Evolutionary conservation across 2,329 filamentous ascomycete species (phyloP), one percentile per base, ranked within the genome.

Genomic region (Fusarium lyarnte): DNA sequence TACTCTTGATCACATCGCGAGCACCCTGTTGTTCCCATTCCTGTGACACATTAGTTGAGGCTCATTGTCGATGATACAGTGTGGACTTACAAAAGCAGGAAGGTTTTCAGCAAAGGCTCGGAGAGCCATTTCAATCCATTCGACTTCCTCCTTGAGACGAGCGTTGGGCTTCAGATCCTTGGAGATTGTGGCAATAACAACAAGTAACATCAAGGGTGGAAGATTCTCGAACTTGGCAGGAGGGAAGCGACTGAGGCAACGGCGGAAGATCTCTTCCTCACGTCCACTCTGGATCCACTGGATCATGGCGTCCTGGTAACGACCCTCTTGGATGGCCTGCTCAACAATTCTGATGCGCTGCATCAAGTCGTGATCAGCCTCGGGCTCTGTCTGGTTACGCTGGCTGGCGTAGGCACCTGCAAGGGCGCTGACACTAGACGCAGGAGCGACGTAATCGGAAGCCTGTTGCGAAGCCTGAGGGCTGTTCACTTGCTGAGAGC

Each of bases 241-340:
- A 8, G 80, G 79, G 60, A 82, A 82, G 8, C 79, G 77, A 68
- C 81, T 80, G 16, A 84, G 75, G 68, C 82, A 82, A 36, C 80
- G 81, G 36, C 87, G 84, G 79, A 92, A 93, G 57, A 92, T 87
- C 67, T 90, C 88, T 65, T 90, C 86, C 78, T 90, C 87, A 38
- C 88, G 86, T 21, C 86, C 87, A 73, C 87, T 87, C 80, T 93
- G 90, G 62, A 92, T 87, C 90, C 90, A 92, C 67, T 88, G 87
- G 63, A 92, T 86, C 78, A 91, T 86, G 45, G 89, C 91, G 58
- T 88, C 87, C 76, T 92, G 90, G 62, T 87, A 87, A 39, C 88
- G 87, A 27, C 88, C 88, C 35, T 87, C 85, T 39, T 87, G 84
- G 82, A 96, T 90, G 46, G 90, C 82, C 53, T 85, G 81, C 54